Conservation (phyloP, 441 rosid genomes). For the Bocquillonia castaneifolia region DNA sequence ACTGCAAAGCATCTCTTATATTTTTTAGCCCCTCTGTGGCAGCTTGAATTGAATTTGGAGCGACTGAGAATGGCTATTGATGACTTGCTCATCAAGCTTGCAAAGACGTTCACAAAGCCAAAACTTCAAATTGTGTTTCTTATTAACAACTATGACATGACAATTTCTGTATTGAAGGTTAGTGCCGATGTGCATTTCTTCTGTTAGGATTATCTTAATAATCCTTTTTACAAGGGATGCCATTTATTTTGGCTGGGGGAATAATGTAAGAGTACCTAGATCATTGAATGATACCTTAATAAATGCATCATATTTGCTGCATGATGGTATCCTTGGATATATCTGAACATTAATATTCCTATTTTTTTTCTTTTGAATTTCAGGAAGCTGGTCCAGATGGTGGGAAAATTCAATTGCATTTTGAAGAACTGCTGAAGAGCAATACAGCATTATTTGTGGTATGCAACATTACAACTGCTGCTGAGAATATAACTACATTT, state of each 20-base stretch:
- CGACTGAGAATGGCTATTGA: slow-evolving; percentile 94
- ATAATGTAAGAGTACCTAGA: neutral
- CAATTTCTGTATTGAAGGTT: slow-evolving; percentile 84
- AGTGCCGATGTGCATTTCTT: slow-evolving; percentile 9
- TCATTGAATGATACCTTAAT: neutral
- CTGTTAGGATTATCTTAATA: neutral
- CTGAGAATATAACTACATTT: neutral
- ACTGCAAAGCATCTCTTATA: slow-evolving; percentile 1
- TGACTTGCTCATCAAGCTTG: slow-evolving; percentile 84
- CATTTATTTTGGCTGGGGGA: neutral
- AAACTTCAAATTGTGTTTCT: slow-evolving; percentile 87
- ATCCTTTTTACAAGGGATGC: neutral
- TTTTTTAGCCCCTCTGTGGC: slow-evolving; percentile 25
- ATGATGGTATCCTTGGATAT: neutral
- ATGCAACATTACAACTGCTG: slow-evolving; percentile 30
- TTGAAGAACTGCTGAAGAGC: slow-evolving; percentile 87
- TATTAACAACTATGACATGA: slow-evolving; percentile 95
- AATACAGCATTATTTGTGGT: slow-evolving; percentile 91
- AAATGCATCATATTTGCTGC: neutral
- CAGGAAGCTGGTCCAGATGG: slow-evolving; percentile 97
- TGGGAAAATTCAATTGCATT: slow-evolving; percentile 89
- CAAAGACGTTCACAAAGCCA: slow-evolving; percentile 62
- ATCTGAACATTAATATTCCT: slow-evolving; percentile 2
- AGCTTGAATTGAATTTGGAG: slow-evolving; percentile 97
- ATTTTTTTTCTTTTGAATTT: slow-evolving; percentile 24